Conservation (phyloP, 352 stramenopile genomes). For the Nothophytophthora sp. region DNA sequence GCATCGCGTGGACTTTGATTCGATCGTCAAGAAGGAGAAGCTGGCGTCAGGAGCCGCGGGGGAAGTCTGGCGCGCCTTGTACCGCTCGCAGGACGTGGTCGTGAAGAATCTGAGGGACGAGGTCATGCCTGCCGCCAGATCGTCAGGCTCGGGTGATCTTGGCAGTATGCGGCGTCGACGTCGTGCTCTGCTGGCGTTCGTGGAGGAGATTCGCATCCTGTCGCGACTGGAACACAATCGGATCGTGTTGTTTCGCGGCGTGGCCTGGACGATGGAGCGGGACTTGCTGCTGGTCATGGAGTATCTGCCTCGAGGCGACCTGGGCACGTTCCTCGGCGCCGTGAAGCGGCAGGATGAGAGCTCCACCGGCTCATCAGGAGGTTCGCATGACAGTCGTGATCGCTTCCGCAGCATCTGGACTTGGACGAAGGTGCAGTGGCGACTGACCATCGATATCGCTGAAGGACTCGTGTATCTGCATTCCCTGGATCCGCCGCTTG, state of each 20-base stretch:
- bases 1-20: constrained; percentile 45
- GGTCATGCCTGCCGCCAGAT: constrained; percentile 9
- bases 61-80: constrained; percentile 48
- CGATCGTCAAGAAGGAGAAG: constrained; percentile 28
- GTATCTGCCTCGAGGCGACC: constrained; percentile 56
- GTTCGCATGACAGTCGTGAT: constrained; percentile 3
- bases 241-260: constrained; percentile 51
- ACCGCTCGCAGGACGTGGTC: constrained; percentile 38
- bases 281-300: constrained; percentile 51
- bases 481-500: constrained; percentile 34
- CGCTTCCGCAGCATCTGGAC: constrained; percentile 39
- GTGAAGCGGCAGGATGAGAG: constrained; percentile 25
- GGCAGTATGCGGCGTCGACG: constrained; percentile 10
- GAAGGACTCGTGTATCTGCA: constrained; percentile 52
- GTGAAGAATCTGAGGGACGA: constrained; percentile 38
- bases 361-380: constrained; percentile 4
- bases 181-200: constrained; percentile 40
- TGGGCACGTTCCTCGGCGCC: constrained; percentile 36
- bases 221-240: constrained; percentile 49
- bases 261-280: constrained; percentile 42
- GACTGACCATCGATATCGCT: constrained; percentile 45
- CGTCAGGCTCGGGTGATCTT: constrained; percentile 6
- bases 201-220: constrained; percentile 48
- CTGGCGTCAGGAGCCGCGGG: constrained; percentile 37
- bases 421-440: constrained; percentile 45